phyloP scores from a whole-genome alignment of 768 basidiomycete species.

The Leccinum arenicola region DNA sequence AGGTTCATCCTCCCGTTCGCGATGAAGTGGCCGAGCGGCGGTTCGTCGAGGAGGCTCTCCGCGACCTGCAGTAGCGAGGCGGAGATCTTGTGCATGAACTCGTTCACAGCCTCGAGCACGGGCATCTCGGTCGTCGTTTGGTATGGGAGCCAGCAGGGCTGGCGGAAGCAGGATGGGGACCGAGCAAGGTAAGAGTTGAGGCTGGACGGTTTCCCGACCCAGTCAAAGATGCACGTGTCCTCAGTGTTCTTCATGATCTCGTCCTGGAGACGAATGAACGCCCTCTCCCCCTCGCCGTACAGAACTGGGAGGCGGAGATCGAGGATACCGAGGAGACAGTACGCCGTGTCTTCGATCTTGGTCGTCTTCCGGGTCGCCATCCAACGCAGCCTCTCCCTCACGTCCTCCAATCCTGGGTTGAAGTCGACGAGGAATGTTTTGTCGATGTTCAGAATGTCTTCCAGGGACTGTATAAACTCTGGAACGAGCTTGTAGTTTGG shows the following conservation, averaged over 20 bases:
- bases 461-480: slow-evolving; percentile 17
- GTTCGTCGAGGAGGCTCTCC: slow-evolving; percentile 20
- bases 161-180: slow-evolving; percentile 24
- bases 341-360: slow-evolving; percentile 28
- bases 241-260: slow-evolving; percentile 28
- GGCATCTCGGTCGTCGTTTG: slow-evolving; percentile 1
- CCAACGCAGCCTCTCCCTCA: slow-evolving; percentile 29
- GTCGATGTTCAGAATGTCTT: slow-evolving; percentile 19
- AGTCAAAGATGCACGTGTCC: slow-evolving; percentile 27
- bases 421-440: slow-evolving; percentile 19
- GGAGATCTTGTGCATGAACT: slow-evolving; percentile 16
- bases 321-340: slow-evolving; percentile 30
- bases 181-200: slow-evolving; percentile 27
- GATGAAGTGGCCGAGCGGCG: slow-evolving; percentile 29
- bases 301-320: slow-evolving; percentile 28
- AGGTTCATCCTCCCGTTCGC: slow-evolving; percentile 31
- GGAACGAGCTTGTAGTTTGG: slow-evolving; percentile 25
- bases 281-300: slow-evolving; percentile 22
- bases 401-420: slow-evolving; percentile 24
- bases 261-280: slow-evolving; percentile 27
- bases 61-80: slow-evolving; percentile 14
- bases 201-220: slow-evolving; percentile 24
- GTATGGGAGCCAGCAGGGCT: slow-evolving; percentile 8
- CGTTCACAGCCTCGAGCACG: slow-evolving; percentile 13
- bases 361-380: slow-evolving; percentile 28